Conservation (phyloP, 148 eudicot genomes). For the Vaccinium myrtillus region DNA sequence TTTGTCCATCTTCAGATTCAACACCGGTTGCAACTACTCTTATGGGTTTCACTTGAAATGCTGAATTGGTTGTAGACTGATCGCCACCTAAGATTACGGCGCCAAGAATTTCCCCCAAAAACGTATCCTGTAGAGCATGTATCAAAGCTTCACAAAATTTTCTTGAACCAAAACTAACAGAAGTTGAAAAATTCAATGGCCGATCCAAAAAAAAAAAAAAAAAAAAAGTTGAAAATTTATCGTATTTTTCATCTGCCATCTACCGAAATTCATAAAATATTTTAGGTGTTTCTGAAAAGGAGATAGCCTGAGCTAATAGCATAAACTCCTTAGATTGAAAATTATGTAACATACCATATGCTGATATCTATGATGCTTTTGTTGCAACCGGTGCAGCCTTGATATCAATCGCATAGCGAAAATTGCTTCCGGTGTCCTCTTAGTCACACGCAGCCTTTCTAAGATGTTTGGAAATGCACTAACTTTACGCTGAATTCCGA, state of each 20-base stretch:
- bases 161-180: no score
- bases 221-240: no score
- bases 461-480: constrained; percentile 32
- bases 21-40: constrained; percentile 47
- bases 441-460: constrained; percentile 26
- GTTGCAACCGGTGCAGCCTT: constrained; percentile 43
- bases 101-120: constrained; percentile 82
- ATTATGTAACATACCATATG: constrained; percentile 58
- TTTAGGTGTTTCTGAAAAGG: no score
- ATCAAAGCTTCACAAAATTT: no score
- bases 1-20: constrained; percentile 60
- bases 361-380: constrained; percentile 48
- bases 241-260: no score
- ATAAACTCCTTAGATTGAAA: not conserved
- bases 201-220: no score
- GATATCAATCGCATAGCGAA: constrained; percentile 49
- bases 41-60: constrained; percentile 34
- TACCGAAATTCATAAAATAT: no score
- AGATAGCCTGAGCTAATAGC: not conserved
- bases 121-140: constrained; percentile 54
- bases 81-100: constrained; percentile 57
- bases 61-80: constrained; percentile 31
- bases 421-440: constrained; percentile 56
- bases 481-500: constrained; percentile 46
- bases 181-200: no score